Base-by-base conservation (phyloP, 1,139 yeast genomes). In the Taphrina confusa region DNA sequence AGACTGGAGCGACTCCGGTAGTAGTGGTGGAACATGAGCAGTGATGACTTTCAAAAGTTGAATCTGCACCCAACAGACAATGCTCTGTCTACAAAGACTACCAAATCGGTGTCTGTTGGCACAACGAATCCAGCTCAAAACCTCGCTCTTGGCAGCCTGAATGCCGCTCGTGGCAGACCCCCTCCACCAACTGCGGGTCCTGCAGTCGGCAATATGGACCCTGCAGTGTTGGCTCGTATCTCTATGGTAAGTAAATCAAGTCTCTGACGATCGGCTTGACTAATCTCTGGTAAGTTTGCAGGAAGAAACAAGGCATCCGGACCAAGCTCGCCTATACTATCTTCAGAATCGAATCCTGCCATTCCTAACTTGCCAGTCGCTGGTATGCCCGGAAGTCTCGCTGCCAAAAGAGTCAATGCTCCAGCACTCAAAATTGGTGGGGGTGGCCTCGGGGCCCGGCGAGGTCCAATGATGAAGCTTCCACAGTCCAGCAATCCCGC, bases 151-250 rank as follows among this genome's bases (percentile, higher is more conserved):
- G 58, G 58, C 9, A 46, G 51, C 40, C 30, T 54, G 50, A 54
- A 54, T 54, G 58, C 58, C 14, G 58, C 58, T 8, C 22, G 58
- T 16, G 49, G 58, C 12, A 34, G 25, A 25, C 58, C 40, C 34
- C 25, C 51, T 2, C 49, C 57, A 12, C 12, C 49, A 8, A 30
- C 14, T 28, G 28, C 34, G 40, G 37, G 40, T 12, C 37, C 37
- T 2, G 23, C 22, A 5, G 37, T 25, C 8, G 36, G 37, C 8
- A 22, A 23, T 3, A 31, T 52, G 40, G 49, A 45, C 16, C 58
- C 58, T 12, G 58, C 49, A 18, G 45, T 44, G 5, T 37, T 54
- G 4, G 58, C 58, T 16, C 37, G 58, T 12, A 54, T 54, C 8
- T 34, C 58, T 6, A 34, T 23, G 51, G 58, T 54, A 16, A 37